A percentile compares a stretch with the other conserved stretches of the same genome.
Evolutionary conservation across 2,329 filamentous ascomycete species (phyloP).

Genomic region (Fusarium papillatum): DNA sequence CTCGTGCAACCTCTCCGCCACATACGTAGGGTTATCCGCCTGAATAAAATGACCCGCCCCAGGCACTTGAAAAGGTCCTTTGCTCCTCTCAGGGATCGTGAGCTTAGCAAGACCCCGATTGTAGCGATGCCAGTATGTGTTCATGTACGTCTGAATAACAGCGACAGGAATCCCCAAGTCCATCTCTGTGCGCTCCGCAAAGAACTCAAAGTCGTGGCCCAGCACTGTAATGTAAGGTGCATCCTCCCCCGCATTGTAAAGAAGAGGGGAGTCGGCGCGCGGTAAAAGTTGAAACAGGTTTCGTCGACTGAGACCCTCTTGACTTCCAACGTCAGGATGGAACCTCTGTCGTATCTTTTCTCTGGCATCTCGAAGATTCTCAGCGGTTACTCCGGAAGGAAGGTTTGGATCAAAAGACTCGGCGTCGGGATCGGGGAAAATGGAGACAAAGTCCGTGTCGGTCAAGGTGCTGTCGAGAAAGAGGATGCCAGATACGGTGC

Average conservation of each 20-base stretch:
- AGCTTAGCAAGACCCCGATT: slow-evolving; percentile 64
- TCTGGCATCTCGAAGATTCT: slow-evolving; percentile 22
- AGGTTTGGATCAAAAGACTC: slow-evolving; percentile 55
- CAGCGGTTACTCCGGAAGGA: slow-evolving; percentile 18
- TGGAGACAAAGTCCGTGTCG: slow-evolving; percentile 66
- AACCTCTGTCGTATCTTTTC: slow-evolving; percentile 26
- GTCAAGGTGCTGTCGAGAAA: slow-evolving; percentile 71
- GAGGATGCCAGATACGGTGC: slow-evolving; percentile 59
- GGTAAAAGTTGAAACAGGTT: slow-evolving; percentile 37
- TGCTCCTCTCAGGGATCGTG: slow-evolving; percentile 55
- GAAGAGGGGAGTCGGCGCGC: slow-evolving; percentile 18
- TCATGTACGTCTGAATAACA: slow-evolving; percentile 63
- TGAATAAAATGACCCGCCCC: slow-evolving; percentile 56
- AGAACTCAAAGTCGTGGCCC: slow-evolving; percentile 39
- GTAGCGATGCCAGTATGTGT: slow-evolving; percentile 66
- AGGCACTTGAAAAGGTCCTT: slow-evolving; percentile 32
- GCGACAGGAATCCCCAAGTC: slow-evolving; percentile 11
- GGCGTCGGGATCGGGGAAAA: slow-evolving; percentile 68
- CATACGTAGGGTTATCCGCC: slow-evolving; percentile 62
- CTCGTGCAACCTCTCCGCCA: slow-evolving; percentile 43
- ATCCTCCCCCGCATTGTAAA: neutral
- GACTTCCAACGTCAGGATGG: slow-evolving; percentile 35
- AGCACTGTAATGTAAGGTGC: slow-evolving; percentile 38
- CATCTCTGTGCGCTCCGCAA: slow-evolving; percentile 16
- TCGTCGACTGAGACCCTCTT: slow-evolving; percentile 36